Evolutionary conservation across 164 flowering plant genomes (phyloP).

Genomic region (Amborella trichopoda): DNA sequence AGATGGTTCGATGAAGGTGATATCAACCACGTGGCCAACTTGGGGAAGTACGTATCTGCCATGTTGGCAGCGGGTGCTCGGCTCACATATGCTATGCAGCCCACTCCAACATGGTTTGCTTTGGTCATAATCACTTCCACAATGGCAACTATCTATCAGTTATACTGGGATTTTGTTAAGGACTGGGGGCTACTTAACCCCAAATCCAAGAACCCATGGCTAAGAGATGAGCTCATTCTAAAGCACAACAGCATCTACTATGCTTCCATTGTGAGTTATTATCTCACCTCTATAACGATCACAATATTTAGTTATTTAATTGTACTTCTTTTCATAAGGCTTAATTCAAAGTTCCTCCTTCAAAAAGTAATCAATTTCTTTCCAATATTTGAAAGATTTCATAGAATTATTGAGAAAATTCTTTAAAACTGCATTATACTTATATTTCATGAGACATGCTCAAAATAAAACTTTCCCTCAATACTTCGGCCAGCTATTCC

Average conservation of each 20-base stretch:
- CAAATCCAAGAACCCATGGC: conserved; percentile 63
- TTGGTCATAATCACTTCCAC: conserved; percentile 57
- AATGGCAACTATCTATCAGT: conserved; percentile 73
- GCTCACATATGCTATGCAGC: conserved; percentile 51
- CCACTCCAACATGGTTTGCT: conserved; percentile 32
- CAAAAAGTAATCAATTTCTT: no score
- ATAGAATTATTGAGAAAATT: no score
- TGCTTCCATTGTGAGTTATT: conserved; percentile 57
- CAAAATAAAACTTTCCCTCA: no score
- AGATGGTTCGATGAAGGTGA: conserved; percentile 82
- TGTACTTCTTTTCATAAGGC: no score
- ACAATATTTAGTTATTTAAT: no score
- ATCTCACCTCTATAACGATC: no score
- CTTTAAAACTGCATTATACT: no score
- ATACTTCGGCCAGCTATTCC: no score
- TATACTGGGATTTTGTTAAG: conserved; percentile 94
- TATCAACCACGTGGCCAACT: conserved; percentile 57
- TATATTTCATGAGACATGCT: no score
- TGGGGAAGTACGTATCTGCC: conserved; percentile 97
- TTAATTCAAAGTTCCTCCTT: no score
- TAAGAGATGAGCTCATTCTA: conserved; percentile 73
- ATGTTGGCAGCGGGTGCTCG: conserved; percentile 96
- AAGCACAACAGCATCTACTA: conserved; percentile 72
- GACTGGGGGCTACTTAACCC: conserved; percentile 83
- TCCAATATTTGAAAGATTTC: no score